Evolutionary conservation across 2,329 filamentous ascomycete species (phyloP).

Genomic region (Pyricularia sp.): DNA sequence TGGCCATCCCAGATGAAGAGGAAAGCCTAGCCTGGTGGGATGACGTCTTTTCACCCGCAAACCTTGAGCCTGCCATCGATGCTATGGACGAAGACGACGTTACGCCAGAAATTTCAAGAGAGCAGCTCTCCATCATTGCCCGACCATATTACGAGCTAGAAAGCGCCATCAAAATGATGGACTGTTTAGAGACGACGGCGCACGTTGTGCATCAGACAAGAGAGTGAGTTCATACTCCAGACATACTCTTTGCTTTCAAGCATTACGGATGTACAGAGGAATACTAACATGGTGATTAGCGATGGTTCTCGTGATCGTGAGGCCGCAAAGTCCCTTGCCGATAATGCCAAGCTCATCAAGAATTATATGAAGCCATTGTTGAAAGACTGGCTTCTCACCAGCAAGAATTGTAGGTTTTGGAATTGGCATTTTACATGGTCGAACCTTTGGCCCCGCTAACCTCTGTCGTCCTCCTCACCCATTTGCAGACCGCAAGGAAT

Average conservation of each 20-base stretch:
- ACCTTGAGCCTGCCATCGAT: slow-evolving; percentile 16
- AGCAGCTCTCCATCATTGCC: slow-evolving; percentile 38
- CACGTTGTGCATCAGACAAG: slow-evolving; percentile 36
- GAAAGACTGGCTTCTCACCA: slow-evolving; percentile 47
- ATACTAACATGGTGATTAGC: not conserved
- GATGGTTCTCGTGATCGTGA: slow-evolving; percentile 22
- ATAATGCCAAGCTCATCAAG: slow-evolving; percentile 40
- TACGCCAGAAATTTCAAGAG: slow-evolving; percentile 21
- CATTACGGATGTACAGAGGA: not conserved
- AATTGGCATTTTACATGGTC: not conserved
- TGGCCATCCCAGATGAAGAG: slow-evolving; percentile 20
- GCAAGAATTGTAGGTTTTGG: slow-evolving; percentile 37
- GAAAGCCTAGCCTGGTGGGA: slow-evolving; percentile 20
- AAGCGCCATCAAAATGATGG: slow-evolving; percentile 49
- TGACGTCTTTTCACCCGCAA: slow-evolving; percentile 23
- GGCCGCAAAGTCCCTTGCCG: slow-evolving; percentile 41
- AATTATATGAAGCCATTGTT: slow-evolving; percentile 48
- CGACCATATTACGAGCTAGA: slow-evolving; percentile 57
- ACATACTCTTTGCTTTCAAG: not conserved
- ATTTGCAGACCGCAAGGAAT: slow-evolving; percentile 40
- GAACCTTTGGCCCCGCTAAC: slow-evolving; percentile 8
- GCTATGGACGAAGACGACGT: slow-evolving; percentile 19
- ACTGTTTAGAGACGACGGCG: slow-evolving; percentile 54
- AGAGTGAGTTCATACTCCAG: slow-evolving; percentile 29
- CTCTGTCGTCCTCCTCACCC: not conserved